Percentiles rank a stretch among this genome's conserved stretches.
These are phyloP conservation scores for Peronosclerospora sorghi DNA, from an alignment of 352 stramenopile genomes.

Conservation along the genomic window DNA sequence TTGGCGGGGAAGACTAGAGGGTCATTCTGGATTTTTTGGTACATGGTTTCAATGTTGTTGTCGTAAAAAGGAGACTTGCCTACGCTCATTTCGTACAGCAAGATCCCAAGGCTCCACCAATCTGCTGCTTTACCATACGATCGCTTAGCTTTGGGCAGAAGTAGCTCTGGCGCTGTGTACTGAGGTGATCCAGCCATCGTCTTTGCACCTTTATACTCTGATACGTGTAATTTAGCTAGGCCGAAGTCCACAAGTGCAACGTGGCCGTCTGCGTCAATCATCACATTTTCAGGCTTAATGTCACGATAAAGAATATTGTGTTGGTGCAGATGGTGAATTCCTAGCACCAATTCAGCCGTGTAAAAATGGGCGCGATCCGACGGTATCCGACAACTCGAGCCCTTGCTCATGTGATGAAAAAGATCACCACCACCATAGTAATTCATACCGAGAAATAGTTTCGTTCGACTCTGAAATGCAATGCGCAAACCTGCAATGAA, in stretches of 20 bases:
- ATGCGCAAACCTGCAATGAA: slow-evolving; percentile 81
- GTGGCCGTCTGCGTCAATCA: slow-evolving; percentile 92
- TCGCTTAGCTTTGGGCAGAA: slow-evolving; percentile 76
- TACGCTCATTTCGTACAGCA: slow-evolving; percentile 90
- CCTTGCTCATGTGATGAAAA: slow-evolving; percentile 87
- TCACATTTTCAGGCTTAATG: slow-evolving; percentile 95
- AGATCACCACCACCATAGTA: slow-evolving; percentile 81
- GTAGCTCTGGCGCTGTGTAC: slow-evolving; percentile 77
- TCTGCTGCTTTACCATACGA: slow-evolving; percentile 83
- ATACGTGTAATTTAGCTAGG: slow-evolving; percentile 88
- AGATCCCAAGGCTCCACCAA: slow-evolving; percentile 85
- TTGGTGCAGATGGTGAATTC: slow-evolving; percentile 89
- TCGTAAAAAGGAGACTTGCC: slow-evolving; percentile 90
- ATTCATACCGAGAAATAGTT: slow-evolving; percentile 83
- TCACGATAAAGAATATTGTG: slow-evolving; percentile 94
- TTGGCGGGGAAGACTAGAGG: slow-evolving; percentile 71
- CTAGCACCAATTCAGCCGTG: slow-evolving; percentile 86
- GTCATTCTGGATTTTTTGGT: slow-evolving; percentile 87
- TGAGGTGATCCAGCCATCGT: slow-evolving; percentile 83
- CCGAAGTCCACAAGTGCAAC: slow-evolving; percentile 94
- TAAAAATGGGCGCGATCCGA: slow-evolving; percentile 85
- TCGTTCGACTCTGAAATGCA: slow-evolving; percentile 80
- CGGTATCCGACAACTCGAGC: slow-evolving; percentile 75
- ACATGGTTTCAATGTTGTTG: slow-evolving; percentile 91
- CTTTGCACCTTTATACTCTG: slow-evolving; percentile 80